These are phyloP conservation scores for Pugionium cornutum DNA, from an alignment of 345 rosid species.

Conservation along the genomic window DNA sequence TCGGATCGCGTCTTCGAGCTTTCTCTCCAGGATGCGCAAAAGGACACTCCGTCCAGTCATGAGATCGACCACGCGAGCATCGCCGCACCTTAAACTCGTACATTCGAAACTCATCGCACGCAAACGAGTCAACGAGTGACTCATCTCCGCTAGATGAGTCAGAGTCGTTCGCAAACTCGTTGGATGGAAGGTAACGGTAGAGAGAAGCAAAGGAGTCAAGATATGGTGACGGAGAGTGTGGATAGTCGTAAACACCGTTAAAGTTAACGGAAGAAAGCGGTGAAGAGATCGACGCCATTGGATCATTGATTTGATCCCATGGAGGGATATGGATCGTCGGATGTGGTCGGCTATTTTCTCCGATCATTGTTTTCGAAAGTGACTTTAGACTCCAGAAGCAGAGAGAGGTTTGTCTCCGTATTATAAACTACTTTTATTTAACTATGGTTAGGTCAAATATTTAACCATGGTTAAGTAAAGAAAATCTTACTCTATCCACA, in stretches of 20 bases:
- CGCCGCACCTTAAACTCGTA: constrained; percentile 64
- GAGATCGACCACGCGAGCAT: constrained; percentile 61
- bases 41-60: constrained; percentile 82
- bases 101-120: constrained; percentile 69
- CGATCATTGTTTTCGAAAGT: constrained; percentile 53
- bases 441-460: constrained; percentile 42
- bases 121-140: constrained; percentile 47
- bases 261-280: constrained; percentile 34
- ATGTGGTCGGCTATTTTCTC: constrained; percentile 44
- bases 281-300: constrained; percentile 39
- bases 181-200: constrained; percentile 70
- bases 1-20: constrained; percentile 66
- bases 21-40: constrained; percentile 73
- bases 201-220: constrained; percentile 57
- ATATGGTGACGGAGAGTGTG: constrained; percentile 37
- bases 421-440: constrained; percentile 45
- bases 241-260: constrained; percentile 38
- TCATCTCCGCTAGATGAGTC: constrained; percentile 47
- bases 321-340: constrained; percentile 61
- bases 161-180: constrained; percentile 47
- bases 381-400: background rate
- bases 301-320: constrained; percentile 55
- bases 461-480: constrained; percentile 46
- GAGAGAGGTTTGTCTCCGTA: constrained; percentile 1
- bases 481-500: constrained; percentile 41